phyloP scores from a whole-genome alignment of 305 asterid genomes.

The Fraxinus baroniana region DNA sequence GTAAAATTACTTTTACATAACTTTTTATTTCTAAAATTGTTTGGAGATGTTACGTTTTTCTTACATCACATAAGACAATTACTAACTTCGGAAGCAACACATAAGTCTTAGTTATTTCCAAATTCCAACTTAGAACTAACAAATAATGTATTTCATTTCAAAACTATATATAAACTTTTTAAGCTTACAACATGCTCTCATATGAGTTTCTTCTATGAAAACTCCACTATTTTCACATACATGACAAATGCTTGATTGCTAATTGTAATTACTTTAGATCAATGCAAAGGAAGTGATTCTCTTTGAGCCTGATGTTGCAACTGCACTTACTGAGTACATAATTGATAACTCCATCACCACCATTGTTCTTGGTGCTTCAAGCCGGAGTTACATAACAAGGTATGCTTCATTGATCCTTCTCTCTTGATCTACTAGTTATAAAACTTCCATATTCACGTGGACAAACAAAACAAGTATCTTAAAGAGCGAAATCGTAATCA shows the following conservation, averaged over 20 bases:
- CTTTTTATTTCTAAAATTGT: background rate
- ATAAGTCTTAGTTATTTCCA: background rate
- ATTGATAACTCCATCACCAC: constrained; percentile 34
- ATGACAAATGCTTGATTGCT: background rate
- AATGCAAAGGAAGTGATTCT: constrained; percentile 70
- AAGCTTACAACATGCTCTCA: background rate
- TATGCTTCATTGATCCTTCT: constrained; percentile 16
- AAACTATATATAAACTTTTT: background rate
- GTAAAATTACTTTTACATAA: background rate
- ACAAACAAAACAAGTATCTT: background rate
- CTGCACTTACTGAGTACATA: constrained; percentile 50
- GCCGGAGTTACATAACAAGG: constrained; percentile 61
- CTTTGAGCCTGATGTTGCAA: constrained; percentile 55
- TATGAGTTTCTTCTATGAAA: background rate
- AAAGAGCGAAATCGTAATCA: background rate
- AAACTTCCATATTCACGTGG: background rate
- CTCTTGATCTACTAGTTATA: background rate
- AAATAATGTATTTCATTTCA: background rate
- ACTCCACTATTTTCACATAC: background rate
- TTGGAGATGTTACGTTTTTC: background rate
- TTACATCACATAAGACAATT: background rate
- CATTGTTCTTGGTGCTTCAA: constrained; percentile 65
- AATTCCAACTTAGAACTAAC: background rate
- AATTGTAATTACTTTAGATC: constrained; percentile 42
- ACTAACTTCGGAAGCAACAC: background rate